Conservation (phyloP, 805 yeast genomes). For the Candida tallmaniae region DNA sequence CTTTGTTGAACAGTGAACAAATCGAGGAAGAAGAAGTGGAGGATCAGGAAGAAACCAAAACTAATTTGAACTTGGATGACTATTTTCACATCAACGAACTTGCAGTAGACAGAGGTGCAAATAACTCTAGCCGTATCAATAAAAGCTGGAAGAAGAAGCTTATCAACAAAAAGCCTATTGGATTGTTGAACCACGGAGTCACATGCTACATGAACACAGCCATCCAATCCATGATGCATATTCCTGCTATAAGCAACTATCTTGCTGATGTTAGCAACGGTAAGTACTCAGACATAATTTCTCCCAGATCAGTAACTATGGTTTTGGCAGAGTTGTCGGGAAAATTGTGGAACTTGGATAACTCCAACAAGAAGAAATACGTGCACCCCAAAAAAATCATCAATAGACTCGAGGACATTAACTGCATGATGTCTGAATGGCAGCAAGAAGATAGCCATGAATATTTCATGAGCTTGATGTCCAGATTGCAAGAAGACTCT, state of each 20-base stretch:
- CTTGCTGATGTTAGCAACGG: conserved; percentile 59
- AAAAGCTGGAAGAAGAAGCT: conserved; percentile 68
- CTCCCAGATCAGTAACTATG: conserved; percentile 57
- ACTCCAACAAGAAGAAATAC: conserved; percentile 33
- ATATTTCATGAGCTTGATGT: conserved; percentile 87
- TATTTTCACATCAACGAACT: conserved; percentile 60
- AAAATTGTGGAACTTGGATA: conserved; percentile 64
- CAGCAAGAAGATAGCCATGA: conserved; percentile 98
- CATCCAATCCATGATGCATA: conserved; percentile 82
- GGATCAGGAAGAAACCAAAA: conserved; percentile 15
- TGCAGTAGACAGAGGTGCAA: conserved; percentile 59
- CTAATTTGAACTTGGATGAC: conserved; percentile 11
- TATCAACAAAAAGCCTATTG: conserved; percentile 54
- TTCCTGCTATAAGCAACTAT: conserved; percentile 88
- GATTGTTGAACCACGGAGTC: conserved; percentile 86
- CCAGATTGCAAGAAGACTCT: conserved; percentile 85
- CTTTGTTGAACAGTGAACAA: neutral
- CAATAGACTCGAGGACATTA: conserved; percentile 70
- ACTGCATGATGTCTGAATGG: conserved; percentile 96
- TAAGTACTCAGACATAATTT: conserved; percentile 43
- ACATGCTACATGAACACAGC: conserved; percentile 97
- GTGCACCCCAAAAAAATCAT: conserved; percentile 76
- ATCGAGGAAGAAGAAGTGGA: neutral
- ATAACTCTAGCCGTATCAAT: conserved; percentile 50
- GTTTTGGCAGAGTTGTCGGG: conserved; percentile 63